Evolutionary conservation across 805 yeast genomes (phyloP).

Genomic region (Starmerella scarabaei): DNA sequence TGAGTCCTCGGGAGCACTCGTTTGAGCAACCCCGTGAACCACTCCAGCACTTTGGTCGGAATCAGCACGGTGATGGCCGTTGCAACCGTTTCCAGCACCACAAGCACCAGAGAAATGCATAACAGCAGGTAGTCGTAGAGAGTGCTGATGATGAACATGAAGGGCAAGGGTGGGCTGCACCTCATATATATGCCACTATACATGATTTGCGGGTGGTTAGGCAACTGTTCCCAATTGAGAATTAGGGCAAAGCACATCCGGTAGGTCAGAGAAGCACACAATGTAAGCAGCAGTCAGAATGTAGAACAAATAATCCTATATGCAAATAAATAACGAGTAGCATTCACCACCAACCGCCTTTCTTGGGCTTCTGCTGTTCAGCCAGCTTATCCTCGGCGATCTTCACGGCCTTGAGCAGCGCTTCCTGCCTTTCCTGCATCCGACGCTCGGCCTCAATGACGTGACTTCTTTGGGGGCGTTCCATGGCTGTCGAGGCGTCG

Average conservation of each 20-base stretch:
- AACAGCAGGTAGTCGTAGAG: conserved; percentile 14
- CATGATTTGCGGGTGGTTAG: background rate
- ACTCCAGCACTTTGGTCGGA: conserved; percentile 15
- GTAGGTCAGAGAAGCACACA: background rate
- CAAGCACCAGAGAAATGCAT: conserved; percentile 16
- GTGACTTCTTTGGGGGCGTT: conserved; percentile 60
- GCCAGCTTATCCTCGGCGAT: conserved; percentile 29
- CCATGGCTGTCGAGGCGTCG: conserved; percentile 40
- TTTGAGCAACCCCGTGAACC: conserved; percentile 9
- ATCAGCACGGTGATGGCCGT: conserved; percentile 18
- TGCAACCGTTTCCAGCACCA: conserved; percentile 17
- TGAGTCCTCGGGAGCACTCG: conserved; percentile 10
- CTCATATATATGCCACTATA: background rate
- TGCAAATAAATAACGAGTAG: no score
- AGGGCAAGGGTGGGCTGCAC: background rate
- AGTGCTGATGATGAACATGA: background rate
- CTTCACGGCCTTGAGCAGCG: conserved; percentile 35
- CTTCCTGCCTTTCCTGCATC: conserved; percentile 55
- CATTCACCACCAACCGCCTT: background rate
- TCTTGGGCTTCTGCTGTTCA: background rate
- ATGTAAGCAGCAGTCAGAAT: background rate
- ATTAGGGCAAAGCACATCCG: background rate
- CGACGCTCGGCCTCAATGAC: conserved; percentile 61
- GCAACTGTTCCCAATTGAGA: background rate
- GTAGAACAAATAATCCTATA: background rate